Evolutionary conservation across 164 flowering plant genomes (phyloP).

Genomic region (Protea cynaroides): DNA sequence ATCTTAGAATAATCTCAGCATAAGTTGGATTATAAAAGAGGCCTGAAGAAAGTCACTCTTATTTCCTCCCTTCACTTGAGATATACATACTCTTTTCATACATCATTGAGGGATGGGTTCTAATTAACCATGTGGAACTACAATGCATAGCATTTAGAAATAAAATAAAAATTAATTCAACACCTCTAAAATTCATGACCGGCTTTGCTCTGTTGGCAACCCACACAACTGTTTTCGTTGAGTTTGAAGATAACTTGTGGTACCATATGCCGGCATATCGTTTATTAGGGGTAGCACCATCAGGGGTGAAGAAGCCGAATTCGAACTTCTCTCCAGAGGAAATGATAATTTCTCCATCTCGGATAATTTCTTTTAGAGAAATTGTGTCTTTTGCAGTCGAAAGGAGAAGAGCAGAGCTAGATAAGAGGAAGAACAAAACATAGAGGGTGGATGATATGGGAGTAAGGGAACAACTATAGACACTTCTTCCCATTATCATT

Average conservation of each 20-base stretch:
- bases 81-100: too few species aligned
- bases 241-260: not conserved
- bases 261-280: conserved; percentile 34
- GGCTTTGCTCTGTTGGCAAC: conserved; percentile 5
- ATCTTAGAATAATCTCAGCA: too few species aligned
- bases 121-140: too few species aligned
- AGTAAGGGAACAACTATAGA: too few species aligned
- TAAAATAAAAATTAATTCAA: too few species aligned
- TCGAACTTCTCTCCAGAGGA: conserved; percentile 20
- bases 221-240: conserved; percentile 9
- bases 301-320: conserved; percentile 28
- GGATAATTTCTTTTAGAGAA: conserved; percentile 3
- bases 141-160: too few species aligned
- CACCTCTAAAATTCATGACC: not conserved
- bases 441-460: too few species aligned
- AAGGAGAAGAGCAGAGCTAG: not conserved
- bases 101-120: too few species aligned
- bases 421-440: too few species aligned
- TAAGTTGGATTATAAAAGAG: too few species aligned
- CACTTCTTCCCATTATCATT: not conserved
- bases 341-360: conserved; percentile 19
- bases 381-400: conserved; percentile 21
- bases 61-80: too few species aligned
- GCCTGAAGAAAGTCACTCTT: too few species aligned
- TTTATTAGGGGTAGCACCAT: conserved; percentile 14